Percentiles rank a stretch among this genome's conserved stretches.
These are phyloP conservation scores for Zoysia pacifica DNA, from an alignment of 176 grass and related monocot species.

Conservation along the genomic window DNA sequence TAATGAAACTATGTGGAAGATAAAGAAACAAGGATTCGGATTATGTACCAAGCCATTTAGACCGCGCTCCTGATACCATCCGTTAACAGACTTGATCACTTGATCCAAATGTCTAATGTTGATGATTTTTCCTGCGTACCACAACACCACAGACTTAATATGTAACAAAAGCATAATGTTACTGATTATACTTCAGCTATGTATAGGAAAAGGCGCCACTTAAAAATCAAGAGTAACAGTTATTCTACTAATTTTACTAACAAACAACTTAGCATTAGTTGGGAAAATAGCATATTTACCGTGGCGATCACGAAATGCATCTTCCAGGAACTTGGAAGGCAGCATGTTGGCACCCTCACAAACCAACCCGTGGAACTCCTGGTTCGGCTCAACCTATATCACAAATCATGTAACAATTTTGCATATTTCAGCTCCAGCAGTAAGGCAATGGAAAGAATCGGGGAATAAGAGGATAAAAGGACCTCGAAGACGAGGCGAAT, in stretches of 20 bases:
- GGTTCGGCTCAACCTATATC: slow-evolving; percentile 94
- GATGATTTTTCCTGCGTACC: slow-evolving; percentile 89
- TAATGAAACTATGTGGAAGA: neutral
- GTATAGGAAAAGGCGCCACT: neutral
- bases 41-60: slow-evolving; percentile 77
- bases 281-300: slow-evolving; percentile 44
- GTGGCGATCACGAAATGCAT: slow-evolving; percentile 70
- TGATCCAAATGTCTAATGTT: slow-evolving; percentile 91
- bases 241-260: neutral
- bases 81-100: slow-evolving; percentile 82
- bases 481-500: slow-evolving; percentile 93
- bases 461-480: neutral
- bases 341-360: slow-evolving; percentile 91
- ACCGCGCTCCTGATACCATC: slow-evolving; percentile 85
- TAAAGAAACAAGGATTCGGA: slow-evolving; percentile 10
- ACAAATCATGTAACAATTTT: neutral
- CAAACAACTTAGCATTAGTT: neutral
- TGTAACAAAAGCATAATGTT: slow-evolving; percentile 16
- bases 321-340: slow-evolving; percentile 86
- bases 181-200: neutral
- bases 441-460: neutral
- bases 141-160: slow-evolving; percentile 42
- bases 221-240: neutral
- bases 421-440: slow-evolving; percentile 25
- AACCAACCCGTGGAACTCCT: slow-evolving; percentile 86